Percentiles rank a stretch among this genome's conserved stretches.
Conservation (phyloP, 1,284 basidiomycete species). For the Volvariella surrecta region DNA sequence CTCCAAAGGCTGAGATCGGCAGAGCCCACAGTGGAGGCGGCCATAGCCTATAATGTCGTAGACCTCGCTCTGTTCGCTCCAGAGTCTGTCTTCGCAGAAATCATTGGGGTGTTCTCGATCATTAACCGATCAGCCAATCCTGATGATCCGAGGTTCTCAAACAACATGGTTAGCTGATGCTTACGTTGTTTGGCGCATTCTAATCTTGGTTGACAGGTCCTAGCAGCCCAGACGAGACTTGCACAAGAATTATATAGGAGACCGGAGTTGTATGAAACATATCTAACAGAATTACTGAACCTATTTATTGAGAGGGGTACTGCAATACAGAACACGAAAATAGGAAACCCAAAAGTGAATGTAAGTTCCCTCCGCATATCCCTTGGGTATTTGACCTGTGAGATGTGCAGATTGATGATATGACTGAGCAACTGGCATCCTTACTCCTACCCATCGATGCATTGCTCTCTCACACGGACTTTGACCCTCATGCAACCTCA, state of each 20-base stretch:
- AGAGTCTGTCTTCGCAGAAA: conserved; percentile 74
- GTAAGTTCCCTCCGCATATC: conserved; percentile 23
- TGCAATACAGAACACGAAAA: conserved; percentile 77
- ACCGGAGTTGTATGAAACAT: conserved; percentile 70
- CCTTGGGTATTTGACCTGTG: conserved; percentile 7
- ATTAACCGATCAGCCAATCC: conserved; percentile 80
- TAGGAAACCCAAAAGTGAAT: conserved; percentile 56
- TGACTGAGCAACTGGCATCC: conserved; percentile 80
- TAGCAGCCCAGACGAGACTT: conserved; percentile 84
- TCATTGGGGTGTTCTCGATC: conserved; percentile 79
- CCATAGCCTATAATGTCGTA: conserved; percentile 87
- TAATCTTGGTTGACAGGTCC: conserved; percentile 36
- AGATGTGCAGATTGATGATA: conserved; percentile 62
- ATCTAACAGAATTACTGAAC: conserved; percentile 79
- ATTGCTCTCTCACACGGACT: conserved; percentile 71
- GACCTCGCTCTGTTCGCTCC: conserved; percentile 81
- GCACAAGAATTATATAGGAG: conserved; percentile 69
- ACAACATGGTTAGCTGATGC: conserved; percentile 62
- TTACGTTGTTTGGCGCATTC: background rate
- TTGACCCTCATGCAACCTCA: conserved; percentile 47
- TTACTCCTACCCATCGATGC: conserved; percentile 88
- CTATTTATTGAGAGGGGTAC: conserved; percentile 91
- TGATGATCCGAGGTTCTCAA: conserved; percentile 79
- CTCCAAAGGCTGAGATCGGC: conserved; percentile 82
- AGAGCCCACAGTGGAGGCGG: conserved; percentile 81